Evolutionary conservation across 768 basidiomycete species (phyloP).

Genomic region (Pleurotus tuber-regium): DNA sequence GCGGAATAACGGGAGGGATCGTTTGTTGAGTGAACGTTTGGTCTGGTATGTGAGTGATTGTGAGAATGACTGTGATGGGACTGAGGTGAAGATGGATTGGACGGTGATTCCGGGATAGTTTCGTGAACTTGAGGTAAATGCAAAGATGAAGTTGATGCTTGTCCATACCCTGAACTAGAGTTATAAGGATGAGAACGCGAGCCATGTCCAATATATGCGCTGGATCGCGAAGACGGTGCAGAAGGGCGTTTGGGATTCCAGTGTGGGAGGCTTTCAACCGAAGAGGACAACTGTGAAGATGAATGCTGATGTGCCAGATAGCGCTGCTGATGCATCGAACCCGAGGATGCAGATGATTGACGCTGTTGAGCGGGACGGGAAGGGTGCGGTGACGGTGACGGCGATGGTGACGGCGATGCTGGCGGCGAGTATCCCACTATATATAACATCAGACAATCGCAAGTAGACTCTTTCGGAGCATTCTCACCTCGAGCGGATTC

Average conservation of each 20-base stretch:
- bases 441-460: not conserved
- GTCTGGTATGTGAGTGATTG: slow-evolving; percentile 13
- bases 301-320: not conserved
- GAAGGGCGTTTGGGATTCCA: not conserved
- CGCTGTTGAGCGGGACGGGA: slow-evolving; percentile 14
- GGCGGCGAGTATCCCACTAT: slow-evolving; percentile 15
- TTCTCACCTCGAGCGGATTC: slow-evolving; percentile 21
- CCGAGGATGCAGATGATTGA: slow-evolving; percentile 11
- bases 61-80: no score
- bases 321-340: slow-evolving; percentile 12
- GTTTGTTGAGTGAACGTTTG: slow-evolving; percentile 25
- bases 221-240: not conserved
- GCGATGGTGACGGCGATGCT: slow-evolving; percentile 14
- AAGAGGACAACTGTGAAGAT: not conserved
- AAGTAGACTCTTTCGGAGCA: slow-evolving; percentile 12
- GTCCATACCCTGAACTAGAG: not conserved
- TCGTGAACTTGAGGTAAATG: not conserved
- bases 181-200: not conserved
- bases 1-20: not conserved
- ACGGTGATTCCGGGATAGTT: slow-evolving; percentile 27
- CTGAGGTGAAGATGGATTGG: slow-evolving; percentile 21
- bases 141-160: slow-evolving; percentile 1
- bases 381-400: slow-evolving; percentile 15
- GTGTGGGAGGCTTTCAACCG: slow-evolving; percentile 5
- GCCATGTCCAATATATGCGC: not conserved